Percentiles rank a stretch among this genome's conserved stretches.
Conservation (phyloP, 352 stramenopile species). For the Phytophthora uliginosa region DNA sequence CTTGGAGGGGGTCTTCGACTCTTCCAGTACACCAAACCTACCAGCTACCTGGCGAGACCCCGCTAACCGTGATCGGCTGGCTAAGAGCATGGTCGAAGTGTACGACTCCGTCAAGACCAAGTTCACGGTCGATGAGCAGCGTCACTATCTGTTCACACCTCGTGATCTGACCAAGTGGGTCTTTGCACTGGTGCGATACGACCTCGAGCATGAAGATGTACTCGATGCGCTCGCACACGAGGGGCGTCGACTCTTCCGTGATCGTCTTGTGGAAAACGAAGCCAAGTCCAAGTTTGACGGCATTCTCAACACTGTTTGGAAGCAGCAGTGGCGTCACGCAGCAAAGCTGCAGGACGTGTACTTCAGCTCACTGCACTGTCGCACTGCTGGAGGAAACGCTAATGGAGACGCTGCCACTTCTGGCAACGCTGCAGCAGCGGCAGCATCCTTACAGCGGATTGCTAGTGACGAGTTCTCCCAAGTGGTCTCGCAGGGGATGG, state of each 20-base stretch:
- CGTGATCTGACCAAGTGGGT: slow-evolving; percentile 95
- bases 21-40: slow-evolving; percentile 43
- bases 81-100: slow-evolving; percentile 91
- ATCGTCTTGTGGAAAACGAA: slow-evolving; percentile 91
- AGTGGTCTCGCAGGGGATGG: slow-evolving; percentile 89
- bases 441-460: slow-evolving; percentile 64
- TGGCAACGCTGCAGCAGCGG: slow-evolving; percentile 15
- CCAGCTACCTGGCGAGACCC: slow-evolving; percentile 61
- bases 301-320: slow-evolving; percentile 87
- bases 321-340: slow-evolving; percentile 86
- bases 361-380: slow-evolving; percentile 86
- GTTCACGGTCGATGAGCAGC: slow-evolving; percentile 94
- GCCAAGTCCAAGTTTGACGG: slow-evolving; percentile 84
- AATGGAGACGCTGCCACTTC: slow-evolving; percentile 25
- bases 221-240: slow-evolving; percentile 95
- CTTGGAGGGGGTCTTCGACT: slow-evolving; percentile 80
- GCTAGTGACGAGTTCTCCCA: slow-evolving; percentile 86
- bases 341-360: slow-evolving; percentile 86
- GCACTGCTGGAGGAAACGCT: slow-evolving; percentile 33
- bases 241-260: slow-evolving; percentile 88
- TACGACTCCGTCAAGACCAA: slow-evolving; percentile 91
- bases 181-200: slow-evolving; percentile 90
- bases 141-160: slow-evolving; percentile 97
- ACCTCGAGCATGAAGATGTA: slow-evolving; percentile 90
- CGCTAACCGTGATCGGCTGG: slow-evolving; percentile 84